phyloP scores from a whole-genome alignment of 2,329 filamentous ascomycete genomes.

The Fusarium clavum region DNA sequence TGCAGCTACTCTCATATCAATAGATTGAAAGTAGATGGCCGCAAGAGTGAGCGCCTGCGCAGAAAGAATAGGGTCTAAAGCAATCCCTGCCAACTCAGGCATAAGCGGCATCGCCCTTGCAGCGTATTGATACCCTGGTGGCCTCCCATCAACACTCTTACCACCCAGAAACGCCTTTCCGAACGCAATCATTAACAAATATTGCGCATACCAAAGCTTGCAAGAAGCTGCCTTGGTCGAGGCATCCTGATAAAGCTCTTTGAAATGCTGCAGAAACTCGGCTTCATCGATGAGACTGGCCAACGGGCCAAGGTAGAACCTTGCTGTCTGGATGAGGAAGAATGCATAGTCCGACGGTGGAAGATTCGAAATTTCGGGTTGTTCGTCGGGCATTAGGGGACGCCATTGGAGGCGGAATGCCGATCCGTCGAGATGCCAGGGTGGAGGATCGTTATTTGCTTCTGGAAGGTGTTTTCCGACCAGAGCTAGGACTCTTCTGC shows the following conservation, averaged over 20 bases:
- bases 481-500: conserved; percentile 40
- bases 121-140: conserved; percentile 54
- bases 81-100: conserved; percentile 49
- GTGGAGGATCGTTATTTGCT: conserved; percentile 36
- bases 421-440: conserved; percentile 45
- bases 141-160: conserved; percentile 44
- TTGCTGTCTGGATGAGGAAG: conserved; percentile 42
- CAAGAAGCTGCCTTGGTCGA: conserved; percentile 28
- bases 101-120: conserved; percentile 54
- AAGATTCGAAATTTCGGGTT: conserved; percentile 37
- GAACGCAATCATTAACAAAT: conserved; percentile 49
- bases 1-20: conserved; percentile 55
- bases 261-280: conserved; percentile 33
- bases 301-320: conserved; percentile 38
- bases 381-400: conserved; percentile 36
- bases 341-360: conserved; percentile 42
- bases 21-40: conserved; percentile 55
- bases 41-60: conserved; percentile 50
- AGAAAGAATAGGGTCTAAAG: conserved; percentile 36
- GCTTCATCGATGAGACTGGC: conserved; percentile 39
- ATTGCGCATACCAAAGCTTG: conserved; percentile 50
- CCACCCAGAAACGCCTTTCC: conserved; percentile 49
- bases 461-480: conserved; percentile 44
- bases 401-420: conserved; percentile 43
- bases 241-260: conserved; percentile 42